Evolutionary conservation across 2,329 filamentous ascomycete species (phyloP).

Genomic region (Cladosporium sp.): DNA sequence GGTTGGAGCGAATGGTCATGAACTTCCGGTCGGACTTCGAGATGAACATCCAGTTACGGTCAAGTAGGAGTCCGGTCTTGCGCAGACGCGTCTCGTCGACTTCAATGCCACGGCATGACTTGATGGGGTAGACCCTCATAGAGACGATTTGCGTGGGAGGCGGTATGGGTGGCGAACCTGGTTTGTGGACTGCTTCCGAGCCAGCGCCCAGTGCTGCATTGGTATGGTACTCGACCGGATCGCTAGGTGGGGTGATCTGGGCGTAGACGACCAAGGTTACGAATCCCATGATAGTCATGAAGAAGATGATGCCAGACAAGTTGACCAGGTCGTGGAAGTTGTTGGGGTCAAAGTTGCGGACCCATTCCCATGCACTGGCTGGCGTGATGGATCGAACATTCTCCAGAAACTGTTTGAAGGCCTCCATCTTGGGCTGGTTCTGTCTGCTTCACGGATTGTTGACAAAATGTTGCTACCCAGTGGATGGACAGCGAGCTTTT

Average conservation of each 20-base stretch:
- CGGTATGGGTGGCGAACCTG: conserved; percentile 34
- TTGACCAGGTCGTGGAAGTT: conserved; percentile 15
- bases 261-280: conserved; percentile 29
- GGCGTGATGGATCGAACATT: conserved; percentile 13
- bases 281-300: conserved; percentile 29
- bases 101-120: conserved; percentile 64
- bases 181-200: conserved; percentile 26
- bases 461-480: neutral
- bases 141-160: conserved; percentile 46
- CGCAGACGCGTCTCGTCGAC: conserved; percentile 54
- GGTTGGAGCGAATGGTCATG: conserved; percentile 61
- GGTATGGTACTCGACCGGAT: conserved; percentile 22
- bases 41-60: conserved; percentile 68
- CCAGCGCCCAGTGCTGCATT: conserved; percentile 27
- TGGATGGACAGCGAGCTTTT: neutral
- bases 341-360: conserved; percentile 16
- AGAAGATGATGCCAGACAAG: conserved; percentile 27
- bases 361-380: neutral
- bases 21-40: conserved; percentile 54
- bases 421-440: neutral
- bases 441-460: neutral
- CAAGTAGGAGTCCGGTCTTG: conserved; percentile 60
- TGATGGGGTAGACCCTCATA: conserved; percentile 63
- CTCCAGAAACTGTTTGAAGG: neutral
- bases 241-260: conserved; percentile 25